phyloP scores from a whole-genome alignment of 1,284 basidiomycete genomes.

The Ustilago crameri region DNA sequence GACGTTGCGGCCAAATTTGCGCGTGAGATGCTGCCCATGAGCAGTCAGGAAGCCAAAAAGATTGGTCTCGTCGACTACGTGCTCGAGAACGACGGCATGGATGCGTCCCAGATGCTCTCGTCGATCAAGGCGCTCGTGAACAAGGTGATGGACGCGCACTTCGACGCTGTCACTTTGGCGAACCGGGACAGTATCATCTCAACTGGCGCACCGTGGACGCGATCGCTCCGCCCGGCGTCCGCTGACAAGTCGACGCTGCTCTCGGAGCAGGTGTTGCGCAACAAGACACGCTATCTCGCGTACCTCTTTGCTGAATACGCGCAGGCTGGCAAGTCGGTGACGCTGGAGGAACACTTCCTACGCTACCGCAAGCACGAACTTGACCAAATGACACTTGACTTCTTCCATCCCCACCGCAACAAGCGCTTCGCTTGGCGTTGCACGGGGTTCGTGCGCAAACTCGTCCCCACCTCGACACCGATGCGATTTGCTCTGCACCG shows the following conservation, averaged over 20 bases:
- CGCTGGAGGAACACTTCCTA: conserved; percentile 39
- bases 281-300: conserved; percentile 65
- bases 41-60: conserved; percentile 48
- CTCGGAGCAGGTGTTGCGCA: conserved; percentile 58
- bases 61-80: conserved; percentile 51
- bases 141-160: conserved; percentile 39
- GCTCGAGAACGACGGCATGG: conserved; percentile 24
- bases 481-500: conserved; percentile 68
- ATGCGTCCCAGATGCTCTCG: conserved; percentile 11
- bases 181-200: not conserved
- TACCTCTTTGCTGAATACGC: conserved; percentile 44
- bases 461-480: conserved; percentile 68
- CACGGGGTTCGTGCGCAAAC: conserved; percentile 70
- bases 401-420: conserved; percentile 68
- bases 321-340: conserved; percentile 20
- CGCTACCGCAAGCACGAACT: conserved; percentile 70
- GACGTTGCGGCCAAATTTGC: conserved; percentile 65
- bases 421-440: conserved; percentile 70
- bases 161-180: not conserved
- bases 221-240: conserved; percentile 38
- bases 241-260: conserved; percentile 33
- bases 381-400: conserved; percentile 71
- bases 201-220: conserved; percentile 51
- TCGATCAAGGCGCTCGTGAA: conserved; percentile 38
- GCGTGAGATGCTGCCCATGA: conserved; percentile 70